Base-by-base conservation (phyloP, 2,329 filamentous ascomycete genomes). In the Hypoxylon sp. region DNA sequence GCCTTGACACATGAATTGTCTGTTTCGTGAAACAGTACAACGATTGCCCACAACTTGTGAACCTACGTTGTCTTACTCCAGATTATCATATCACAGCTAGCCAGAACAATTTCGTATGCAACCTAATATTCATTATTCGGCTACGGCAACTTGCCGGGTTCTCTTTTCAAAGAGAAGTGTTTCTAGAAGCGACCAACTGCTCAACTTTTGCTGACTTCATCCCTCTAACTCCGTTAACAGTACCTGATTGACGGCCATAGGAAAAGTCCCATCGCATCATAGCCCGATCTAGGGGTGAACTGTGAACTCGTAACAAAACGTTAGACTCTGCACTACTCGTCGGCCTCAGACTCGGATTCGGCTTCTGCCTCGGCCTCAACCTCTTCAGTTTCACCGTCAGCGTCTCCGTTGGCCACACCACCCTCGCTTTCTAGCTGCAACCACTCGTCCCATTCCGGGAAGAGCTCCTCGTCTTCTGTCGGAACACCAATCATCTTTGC, bases 381-480 rank as follows among this genome's bases (percentile, higher is more conserved):
- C 23, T 74, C 72, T 6, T 67, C 73, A 10, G 66, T 70, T 2
- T 69, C 72, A 3, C 59, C 74, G 1, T 73, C 73, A 21, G 70
- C 73, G n/a, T 71, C 76, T 41, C 73, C 82, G 69, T 71, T 80
- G 63, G 71, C 66, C 4, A 81, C 77, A 2, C 84, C 85, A 2
- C 92, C 91, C 74, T 94, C 90, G 65, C 86, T 87, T 83, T 98
- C 96, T 68, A 97, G 78, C 76, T 87, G 86, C 73, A 98, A 78
- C 84, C 93, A 98, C 80, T 96, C 91, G 3, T 97, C 92, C 96
- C 96, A 99, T 76, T 98, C 93, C 0, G 95, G 95, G 82, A 99
- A 99, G 73, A 99, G 86, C 2, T 97, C 94, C 43, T 91, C 91
- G 65, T 94, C 93, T 73, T 92, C 90, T 0, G 89, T 92, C 0